These are phyloP conservation scores for Parietaria judaica DNA, from an alignment of 306 rosid genomes.

Conservation along the genomic window DNA sequence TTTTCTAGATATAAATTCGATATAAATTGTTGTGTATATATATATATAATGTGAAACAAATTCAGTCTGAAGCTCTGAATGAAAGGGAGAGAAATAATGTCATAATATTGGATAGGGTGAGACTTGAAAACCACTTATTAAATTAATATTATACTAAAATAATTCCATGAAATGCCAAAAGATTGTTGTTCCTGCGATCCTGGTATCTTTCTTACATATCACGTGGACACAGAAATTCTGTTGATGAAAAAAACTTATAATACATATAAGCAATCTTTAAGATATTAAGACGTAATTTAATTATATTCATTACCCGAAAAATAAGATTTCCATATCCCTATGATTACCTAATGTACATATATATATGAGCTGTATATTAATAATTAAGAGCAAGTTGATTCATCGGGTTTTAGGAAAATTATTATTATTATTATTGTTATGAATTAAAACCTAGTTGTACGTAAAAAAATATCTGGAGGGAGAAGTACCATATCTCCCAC, in stretches of 20 bases:
- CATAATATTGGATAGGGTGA: too few relatives aligned
- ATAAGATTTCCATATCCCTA: too few relatives aligned
- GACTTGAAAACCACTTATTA: too few relatives aligned
- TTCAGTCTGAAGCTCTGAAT: not conserved
- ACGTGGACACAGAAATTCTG: not conserved
- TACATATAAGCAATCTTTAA: not conserved
- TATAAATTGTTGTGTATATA: too few relatives aligned
- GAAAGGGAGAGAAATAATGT: not conserved
- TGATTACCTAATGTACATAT: too few relatives aligned
- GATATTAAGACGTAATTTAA: not conserved
- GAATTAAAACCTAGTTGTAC: not conserved
- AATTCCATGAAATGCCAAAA: not conserved
- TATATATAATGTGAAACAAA: not conserved
- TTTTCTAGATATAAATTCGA: too few relatives aligned
- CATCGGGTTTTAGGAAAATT: too few relatives aligned
- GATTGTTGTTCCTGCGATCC: not conserved
- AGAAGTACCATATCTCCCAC: not conserved
- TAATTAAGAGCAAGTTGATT: too few relatives aligned
- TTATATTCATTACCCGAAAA: too few relatives aligned
- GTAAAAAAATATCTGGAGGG: not conserved
- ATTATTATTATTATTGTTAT: too few relatives aligned
- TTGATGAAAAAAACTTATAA: too few relatives aligned
- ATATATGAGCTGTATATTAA: too few relatives aligned
- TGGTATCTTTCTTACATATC: not conserved
- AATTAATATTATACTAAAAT: not conserved